Evolutionary conservation across 192 early-diverging fungal genomes (phyloP).

Genomic region (Podila epigama): DNA sequence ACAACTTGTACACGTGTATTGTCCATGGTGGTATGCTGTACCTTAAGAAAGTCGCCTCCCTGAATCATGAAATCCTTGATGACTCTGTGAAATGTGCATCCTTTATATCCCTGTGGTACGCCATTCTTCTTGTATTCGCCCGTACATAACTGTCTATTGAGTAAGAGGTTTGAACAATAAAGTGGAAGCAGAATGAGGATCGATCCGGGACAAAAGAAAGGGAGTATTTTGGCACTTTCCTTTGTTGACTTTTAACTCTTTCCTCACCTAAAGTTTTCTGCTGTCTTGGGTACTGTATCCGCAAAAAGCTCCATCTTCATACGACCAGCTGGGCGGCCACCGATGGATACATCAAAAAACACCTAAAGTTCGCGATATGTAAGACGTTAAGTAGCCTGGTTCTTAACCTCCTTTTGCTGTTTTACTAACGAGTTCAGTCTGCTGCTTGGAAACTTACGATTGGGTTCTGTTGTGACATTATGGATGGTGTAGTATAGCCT

Average conservation of each 20-base stretch:
- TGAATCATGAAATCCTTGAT: conserved; percentile 96
- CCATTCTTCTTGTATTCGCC: conserved; percentile 87
- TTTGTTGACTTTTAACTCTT: background rate
- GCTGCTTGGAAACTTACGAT: conserved; percentile 14
- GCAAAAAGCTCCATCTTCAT: conserved; percentile 80
- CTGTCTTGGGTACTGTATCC: conserved; percentile 75
- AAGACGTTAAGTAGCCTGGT: background rate
- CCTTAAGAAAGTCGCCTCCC: conserved; percentile 91
- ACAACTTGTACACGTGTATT: too few species aligned
- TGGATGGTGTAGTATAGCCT: background rate
- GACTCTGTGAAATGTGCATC: conserved; percentile 83
- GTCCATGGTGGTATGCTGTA: too few species aligned
- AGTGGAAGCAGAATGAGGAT: background rate
- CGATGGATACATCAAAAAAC: conserved; percentile 85
- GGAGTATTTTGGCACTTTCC: background rate
- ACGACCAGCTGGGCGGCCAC: conserved; percentile 63
- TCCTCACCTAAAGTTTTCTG: conserved; percentile 78
- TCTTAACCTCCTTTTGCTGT: background rate
- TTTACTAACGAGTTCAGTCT: background rate
- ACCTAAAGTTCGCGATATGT: conserved; percentile 34
- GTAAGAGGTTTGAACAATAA: background rate
- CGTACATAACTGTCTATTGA: conserved; percentile 83
- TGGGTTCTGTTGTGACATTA: conserved; percentile 43
- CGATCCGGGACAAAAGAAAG: background rate
- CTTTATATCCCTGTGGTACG: conserved; percentile 87